phyloP scores from a whole-genome alignment of 108 stramenopile species.

The Aurantiochytrium sp. region DNA sequence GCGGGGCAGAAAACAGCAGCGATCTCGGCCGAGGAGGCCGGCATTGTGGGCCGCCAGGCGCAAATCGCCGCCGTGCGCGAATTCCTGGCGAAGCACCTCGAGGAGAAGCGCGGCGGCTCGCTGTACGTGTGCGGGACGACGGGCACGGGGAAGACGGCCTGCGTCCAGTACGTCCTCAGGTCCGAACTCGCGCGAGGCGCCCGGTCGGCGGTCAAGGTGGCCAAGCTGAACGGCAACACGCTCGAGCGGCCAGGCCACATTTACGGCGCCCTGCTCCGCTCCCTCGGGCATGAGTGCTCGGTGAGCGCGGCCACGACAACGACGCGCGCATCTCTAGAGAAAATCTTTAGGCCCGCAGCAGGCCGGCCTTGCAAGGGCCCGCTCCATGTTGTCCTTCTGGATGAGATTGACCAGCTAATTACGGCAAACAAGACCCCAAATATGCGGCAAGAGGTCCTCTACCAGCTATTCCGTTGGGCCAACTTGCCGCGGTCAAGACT shows the following conservation, averaged over 20 bases:
- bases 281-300: not conserved
- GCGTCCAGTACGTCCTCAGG: not conserved
- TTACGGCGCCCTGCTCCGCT: not conserved
- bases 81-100: not conserved
- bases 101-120: not conserved
- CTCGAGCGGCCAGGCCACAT: not conserved
- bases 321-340: not conserved
- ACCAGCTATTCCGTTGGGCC: not conserved
- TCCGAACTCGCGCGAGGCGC: not conserved
- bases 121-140: slow-evolving; percentile 13
- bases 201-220: not conserved
- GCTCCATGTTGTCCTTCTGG: not conserved
- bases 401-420: slow-evolving; percentile 6
- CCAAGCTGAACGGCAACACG: not conserved
- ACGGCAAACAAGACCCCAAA: not conserved
- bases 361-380: not conserved
- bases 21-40: not conserved
- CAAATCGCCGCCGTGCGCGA: not conserved
- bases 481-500: not conserved
- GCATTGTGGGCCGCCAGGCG: not conserved
- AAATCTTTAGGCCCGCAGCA: not conserved
- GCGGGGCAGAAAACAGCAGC: too few relatives aligned
- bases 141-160: slow-evolving; percentile 23
- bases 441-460: not conserved
- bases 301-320: not conserved